These are phyloP conservation scores for Talaromyces sp. DNA, from an alignment of 2,329 filamentous ascomycete species.

Conservation along the genomic window DNA sequence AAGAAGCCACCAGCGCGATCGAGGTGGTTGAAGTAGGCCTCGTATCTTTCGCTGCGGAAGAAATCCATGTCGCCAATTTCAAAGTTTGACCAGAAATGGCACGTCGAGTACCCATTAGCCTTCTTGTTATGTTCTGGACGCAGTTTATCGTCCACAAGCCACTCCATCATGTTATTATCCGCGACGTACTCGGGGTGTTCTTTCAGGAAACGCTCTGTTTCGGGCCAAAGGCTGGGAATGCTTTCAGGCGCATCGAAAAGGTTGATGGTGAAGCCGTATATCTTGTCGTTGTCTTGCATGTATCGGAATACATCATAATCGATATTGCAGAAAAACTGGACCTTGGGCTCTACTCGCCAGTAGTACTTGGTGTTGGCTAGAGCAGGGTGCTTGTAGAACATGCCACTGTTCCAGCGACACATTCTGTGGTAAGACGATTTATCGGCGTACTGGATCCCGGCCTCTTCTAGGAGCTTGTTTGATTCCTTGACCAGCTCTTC, in stretches of 20 bases:
- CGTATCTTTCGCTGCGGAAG: constrained; percentile 84
- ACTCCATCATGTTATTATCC: constrained; percentile 77
- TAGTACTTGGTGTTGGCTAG: constrained; percentile 81
- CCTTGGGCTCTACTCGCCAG: constrained; percentile 97
- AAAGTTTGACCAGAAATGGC: constrained; percentile 99
- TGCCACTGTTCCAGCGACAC: constrained; percentile 97
- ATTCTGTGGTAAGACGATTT: constrained; percentile 95
- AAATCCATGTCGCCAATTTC: constrained; percentile 92
- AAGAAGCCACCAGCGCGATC: constrained; percentile 95
- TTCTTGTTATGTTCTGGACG: constrained; percentile 74
- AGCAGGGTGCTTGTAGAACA: constrained; percentile 96
- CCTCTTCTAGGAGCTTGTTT: constrained; percentile 72
- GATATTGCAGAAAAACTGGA: constrained; percentile 98
- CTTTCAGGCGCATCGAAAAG: constrained; percentile 88
- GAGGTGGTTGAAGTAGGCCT: constrained; percentile 93
- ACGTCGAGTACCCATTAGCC: constrained; percentile 93
- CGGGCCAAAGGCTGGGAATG: constrained; percentile 88
- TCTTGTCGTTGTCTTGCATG: constrained; percentile 98
- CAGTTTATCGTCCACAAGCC: constrained; percentile 73
- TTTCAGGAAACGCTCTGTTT: constrained; percentile 83
- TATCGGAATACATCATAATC: constrained; percentile 98
- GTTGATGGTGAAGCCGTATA: constrained; percentile 97
- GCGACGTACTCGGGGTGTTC: constrained; percentile 77
- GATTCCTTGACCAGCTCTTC: constrained; percentile 79
- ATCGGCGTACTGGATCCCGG: constrained; percentile 83